These are phyloP conservation scores for Sporobolomyces phaffii DNA, from an alignment of 768 basidiomycete species.

Conservation along the genomic window DNA sequence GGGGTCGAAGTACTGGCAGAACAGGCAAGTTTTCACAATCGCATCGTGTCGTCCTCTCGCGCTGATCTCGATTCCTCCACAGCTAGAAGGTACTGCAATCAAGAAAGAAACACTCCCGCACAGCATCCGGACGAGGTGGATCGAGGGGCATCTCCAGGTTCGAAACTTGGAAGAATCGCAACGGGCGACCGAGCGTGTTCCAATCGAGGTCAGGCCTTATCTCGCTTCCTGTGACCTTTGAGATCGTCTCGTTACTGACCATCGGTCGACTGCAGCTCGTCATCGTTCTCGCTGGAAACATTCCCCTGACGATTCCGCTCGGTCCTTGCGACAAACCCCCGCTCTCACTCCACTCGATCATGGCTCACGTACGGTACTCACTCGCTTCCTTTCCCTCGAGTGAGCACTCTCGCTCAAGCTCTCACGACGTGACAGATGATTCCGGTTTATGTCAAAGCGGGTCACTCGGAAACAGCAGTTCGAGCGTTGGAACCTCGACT, in stretches of 20 bases:
- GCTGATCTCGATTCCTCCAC: neutral
- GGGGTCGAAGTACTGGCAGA: neutral
- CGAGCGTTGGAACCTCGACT: neutral
- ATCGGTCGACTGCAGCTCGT: neutral
- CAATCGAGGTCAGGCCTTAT: neutral
- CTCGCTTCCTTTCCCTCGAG: too few species aligned
- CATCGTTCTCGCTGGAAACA: neutral
- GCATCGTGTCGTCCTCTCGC: neutral
- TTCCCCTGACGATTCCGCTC: neutral
- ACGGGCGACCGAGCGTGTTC: neutral
- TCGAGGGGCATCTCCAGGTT: neutral
- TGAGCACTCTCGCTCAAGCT: too few species aligned
- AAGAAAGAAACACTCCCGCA: neutral
- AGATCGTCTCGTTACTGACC: neutral
- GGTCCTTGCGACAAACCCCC: neutral
- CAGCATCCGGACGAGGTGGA: neutral
- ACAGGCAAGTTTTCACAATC: neutral
- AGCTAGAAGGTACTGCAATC: neutral
- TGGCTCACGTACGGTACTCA: neutral
- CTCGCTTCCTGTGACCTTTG: neutral
- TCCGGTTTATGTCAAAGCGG: neutral
- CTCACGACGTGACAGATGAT: too few species aligned
- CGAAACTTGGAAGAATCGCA: neutral
- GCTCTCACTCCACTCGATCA: neutral
- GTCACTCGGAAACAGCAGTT: neutral